phyloP scores from a whole-genome alignment of 2,329 filamentous ascomycete species.

The Sporothrix curviconia region DNA sequence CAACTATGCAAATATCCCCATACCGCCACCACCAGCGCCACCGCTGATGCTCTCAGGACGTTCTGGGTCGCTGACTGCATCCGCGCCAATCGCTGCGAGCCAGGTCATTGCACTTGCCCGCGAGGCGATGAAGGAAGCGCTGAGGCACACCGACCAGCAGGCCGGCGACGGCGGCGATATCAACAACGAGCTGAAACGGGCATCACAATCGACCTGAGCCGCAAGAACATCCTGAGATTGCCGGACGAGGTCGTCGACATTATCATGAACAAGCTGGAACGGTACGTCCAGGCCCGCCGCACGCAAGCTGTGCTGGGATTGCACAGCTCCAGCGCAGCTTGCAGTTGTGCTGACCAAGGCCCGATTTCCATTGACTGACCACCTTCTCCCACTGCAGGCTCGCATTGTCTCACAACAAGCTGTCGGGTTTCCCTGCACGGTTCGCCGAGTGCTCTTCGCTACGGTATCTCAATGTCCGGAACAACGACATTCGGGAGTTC shows the following conservation, averaged over 20 bases:
- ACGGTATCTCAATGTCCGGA: conserved; percentile 73
- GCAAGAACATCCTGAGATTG: conserved; percentile 63
- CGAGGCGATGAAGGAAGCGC: conserved; percentile 60
- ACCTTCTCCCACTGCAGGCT: conserved; percentile 43
- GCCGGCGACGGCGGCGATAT: conserved; percentile 53
- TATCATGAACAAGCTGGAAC: conserved; percentile 66
- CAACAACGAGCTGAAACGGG: conserved; percentile 58
- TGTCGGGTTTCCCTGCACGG: conserved; percentile 61
- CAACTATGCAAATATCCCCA: conserved; percentile 27
- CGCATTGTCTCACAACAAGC: conserved; percentile 73
- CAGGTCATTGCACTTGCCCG: conserved; percentile 61
- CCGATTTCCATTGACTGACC: too few relatives aligned
- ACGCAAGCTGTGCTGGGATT: not conserved
- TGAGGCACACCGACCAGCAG: conserved; percentile 59
- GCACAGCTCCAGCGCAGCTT: not conserved
- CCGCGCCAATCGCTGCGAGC: conserved; percentile 48
- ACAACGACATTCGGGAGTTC: conserved; percentile 64
- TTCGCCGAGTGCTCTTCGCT: conserved; percentile 72
- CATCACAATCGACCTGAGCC: conserved; percentile 71
- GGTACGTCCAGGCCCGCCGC: conserved; percentile 40
- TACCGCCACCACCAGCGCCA: conserved; percentile 30
- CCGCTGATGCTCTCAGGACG: conserved; percentile 39
- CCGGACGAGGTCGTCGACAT: conserved; percentile 70
- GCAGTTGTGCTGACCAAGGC: not conserved
- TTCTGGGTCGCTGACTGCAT: conserved; percentile 38